These are phyloP conservation scores for Tetradesmus obliquus DNA, from an alignment of 139 green algal genomes.

Conservation along the genomic window DNA sequence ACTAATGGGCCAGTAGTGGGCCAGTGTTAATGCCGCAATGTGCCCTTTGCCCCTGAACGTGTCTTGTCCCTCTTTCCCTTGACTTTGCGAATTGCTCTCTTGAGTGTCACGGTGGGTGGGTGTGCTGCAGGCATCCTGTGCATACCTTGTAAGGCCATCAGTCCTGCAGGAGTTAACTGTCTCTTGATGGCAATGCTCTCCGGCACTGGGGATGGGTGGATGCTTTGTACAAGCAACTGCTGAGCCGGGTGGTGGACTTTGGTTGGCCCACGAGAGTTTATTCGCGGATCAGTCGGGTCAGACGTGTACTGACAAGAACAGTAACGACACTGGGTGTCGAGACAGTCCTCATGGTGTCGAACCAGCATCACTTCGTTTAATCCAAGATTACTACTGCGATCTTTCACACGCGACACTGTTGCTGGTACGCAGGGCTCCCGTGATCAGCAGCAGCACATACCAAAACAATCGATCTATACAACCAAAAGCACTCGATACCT, in stretches of 20 bases:
- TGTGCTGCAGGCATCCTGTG: no score
- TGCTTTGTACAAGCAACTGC: neutral
- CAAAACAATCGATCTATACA: neutral
- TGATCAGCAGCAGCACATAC: neutral
- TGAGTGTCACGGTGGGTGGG: no score
- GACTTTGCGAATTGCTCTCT: no score
- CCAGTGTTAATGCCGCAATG: no score
- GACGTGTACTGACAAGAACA: neutral
- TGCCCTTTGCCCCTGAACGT: no score
- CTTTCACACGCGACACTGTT: neutral
- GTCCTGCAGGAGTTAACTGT: no score
- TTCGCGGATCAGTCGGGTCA: neutral
- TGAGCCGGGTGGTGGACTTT: neutral
- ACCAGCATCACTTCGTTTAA: neutral
- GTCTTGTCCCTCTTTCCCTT: no score
- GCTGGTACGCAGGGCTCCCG: neutral
- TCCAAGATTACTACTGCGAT: neutral
- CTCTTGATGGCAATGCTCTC: no score
- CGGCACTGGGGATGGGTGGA: neutral
- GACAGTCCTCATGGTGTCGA: neutral
- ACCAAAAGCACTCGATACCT: neutral
- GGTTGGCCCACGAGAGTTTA: neutral
- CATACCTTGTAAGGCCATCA: no score
- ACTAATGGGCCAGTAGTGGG: no score
- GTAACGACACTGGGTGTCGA: neutral